phyloP scores from a whole-genome alignment of 1,139 yeast species.

The Zygotorulaspora mrakii region DNA sequence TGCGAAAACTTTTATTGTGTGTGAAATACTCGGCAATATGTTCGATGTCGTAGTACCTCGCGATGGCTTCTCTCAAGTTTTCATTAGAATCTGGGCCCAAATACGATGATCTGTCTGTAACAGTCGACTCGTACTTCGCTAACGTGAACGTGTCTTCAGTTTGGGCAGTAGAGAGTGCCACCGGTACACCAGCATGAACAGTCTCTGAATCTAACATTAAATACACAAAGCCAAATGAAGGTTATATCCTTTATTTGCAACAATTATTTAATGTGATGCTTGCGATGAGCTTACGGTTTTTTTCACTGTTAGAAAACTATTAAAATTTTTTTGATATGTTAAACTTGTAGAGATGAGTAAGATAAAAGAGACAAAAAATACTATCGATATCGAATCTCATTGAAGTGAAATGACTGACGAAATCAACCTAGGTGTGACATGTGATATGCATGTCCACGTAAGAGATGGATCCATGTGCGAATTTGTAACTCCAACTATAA shows the following conservation, averaged over 20 bases:
- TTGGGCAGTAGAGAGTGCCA: conserved; percentile 58
- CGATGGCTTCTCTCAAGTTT: conserved; percentile 36
- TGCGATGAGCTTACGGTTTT: conserved; percentile 7
- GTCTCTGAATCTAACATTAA: no score
- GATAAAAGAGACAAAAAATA: no score
- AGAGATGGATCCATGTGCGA: conserved; percentile 94
- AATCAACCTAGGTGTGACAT: conserved; percentile 72
- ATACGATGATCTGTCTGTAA: conserved; percentile 40
- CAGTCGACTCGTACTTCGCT: conserved; percentile 38
- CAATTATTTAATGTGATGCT: conserved; percentile 1
- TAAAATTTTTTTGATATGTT: no score
- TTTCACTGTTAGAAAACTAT: background rate
- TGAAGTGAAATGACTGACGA: conserved; percentile 17
- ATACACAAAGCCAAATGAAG: no score
- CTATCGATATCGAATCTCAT: no score
- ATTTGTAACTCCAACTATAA: conserved; percentile 82
- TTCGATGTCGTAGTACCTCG: conserved; percentile 51
- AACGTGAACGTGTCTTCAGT: conserved; percentile 51
- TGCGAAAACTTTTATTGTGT: conserved; percentile 40
- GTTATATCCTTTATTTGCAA: no score
- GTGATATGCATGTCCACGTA: conserved; percentile 94
- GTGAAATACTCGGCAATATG: conserved; percentile 43
- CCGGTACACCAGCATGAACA: conserved; percentile 40
- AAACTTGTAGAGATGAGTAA: no score
- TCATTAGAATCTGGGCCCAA: conserved; percentile 32